phyloP scores from a whole-genome alignment of 2,329 filamentous ascomycete species.

The Fusarium sp. region DNA sequence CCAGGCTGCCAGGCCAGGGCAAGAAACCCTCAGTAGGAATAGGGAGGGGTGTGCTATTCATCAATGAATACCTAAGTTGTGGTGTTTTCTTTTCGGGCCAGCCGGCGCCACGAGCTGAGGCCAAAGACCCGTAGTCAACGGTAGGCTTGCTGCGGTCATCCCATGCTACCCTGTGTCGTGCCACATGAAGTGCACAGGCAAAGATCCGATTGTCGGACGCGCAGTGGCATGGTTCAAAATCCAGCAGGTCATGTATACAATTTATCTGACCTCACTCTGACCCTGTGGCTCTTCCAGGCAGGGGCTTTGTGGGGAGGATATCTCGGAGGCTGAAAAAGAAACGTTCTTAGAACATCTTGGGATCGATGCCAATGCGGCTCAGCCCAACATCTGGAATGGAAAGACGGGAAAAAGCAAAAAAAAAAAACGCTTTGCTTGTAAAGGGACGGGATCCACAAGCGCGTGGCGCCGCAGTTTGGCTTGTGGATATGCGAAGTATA shows the following conservation, averaged over 20 bases:
- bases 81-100: constrained; percentile 18
- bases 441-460: constrained; percentile 37
- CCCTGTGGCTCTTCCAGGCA: background rate
- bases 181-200: constrained; percentile 31
- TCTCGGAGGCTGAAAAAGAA: constrained; percentile 41
- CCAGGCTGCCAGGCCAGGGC: constrained; percentile 4
- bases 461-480: constrained; percentile 32
- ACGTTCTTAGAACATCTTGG: constrained; percentile 24
- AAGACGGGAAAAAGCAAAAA: constrained; percentile 23
- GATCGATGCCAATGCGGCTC: constrained; percentile 36
- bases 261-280: constrained; percentile 4
- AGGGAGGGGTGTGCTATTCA: constrained; percentile 16
- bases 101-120: constrained; percentile 35
- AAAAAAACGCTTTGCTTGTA: background rate
- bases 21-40: constrained; percentile 13
- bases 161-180: constrained; percentile 39
- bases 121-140: constrained; percentile 29
- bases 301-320: constrained; percentile 21
- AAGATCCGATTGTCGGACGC: constrained; percentile 27
- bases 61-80: constrained; percentile 4
- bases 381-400: constrained; percentile 35
- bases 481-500: constrained; percentile 31
- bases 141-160: constrained; percentile 34
- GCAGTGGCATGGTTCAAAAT: constrained; percentile 9
- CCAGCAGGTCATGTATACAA: constrained; percentile 21